These are phyloP conservation scores for Moesziomyces sp. DNA, from an alignment of 1,284 basidiomycete species.

Conservation along the genomic window DNA sequence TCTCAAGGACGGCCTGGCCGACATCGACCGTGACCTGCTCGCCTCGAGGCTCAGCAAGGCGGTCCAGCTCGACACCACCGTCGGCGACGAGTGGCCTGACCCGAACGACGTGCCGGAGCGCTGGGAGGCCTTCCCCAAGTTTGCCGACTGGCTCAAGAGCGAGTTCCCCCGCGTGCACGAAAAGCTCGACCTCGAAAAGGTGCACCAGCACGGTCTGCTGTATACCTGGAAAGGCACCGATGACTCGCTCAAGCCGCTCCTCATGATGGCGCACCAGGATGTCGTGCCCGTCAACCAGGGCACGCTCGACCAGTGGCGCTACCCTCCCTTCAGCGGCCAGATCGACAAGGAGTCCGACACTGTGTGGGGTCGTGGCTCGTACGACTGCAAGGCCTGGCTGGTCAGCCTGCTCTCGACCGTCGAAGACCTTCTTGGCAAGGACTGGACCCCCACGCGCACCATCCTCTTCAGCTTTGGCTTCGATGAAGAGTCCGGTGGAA, in stretches of 20 bases:
- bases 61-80: constrained; percentile 59
- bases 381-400: constrained; percentile 69
- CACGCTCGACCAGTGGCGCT: constrained; percentile 71
- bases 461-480: constrained; percentile 77
- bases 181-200: constrained; percentile 52
- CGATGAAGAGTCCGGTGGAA: constrained; percentile 74
- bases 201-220: constrained; percentile 77
- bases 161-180: constrained; percentile 53
- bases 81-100: constrained; percentile 53
- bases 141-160: constrained; percentile 47
- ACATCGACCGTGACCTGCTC: constrained; percentile 35
- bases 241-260: constrained; percentile 74
- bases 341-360: constrained; percentile 69
- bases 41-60: constrained; percentile 49
- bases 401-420: constrained; percentile 70
- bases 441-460: constrained; percentile 69
- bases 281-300: constrained; percentile 71
- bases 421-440: constrained; percentile 69
- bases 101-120: constrained; percentile 39
- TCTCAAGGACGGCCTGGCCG: constrained; percentile 35
- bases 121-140: constrained; percentile 52
- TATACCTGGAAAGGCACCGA: constrained; percentile 76
- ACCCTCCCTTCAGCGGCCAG: constrained; percentile 71
- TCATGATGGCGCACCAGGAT: constrained; percentile 73
- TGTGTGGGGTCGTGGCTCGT: constrained; percentile 70